A percentile compares a stretch with the other conserved stretches of the same genome.
These are phyloP conservation scores for Pascua guehoae DNA, from an alignment of 1,284 basidiomycete species.

Conservation along the genomic window DNA sequence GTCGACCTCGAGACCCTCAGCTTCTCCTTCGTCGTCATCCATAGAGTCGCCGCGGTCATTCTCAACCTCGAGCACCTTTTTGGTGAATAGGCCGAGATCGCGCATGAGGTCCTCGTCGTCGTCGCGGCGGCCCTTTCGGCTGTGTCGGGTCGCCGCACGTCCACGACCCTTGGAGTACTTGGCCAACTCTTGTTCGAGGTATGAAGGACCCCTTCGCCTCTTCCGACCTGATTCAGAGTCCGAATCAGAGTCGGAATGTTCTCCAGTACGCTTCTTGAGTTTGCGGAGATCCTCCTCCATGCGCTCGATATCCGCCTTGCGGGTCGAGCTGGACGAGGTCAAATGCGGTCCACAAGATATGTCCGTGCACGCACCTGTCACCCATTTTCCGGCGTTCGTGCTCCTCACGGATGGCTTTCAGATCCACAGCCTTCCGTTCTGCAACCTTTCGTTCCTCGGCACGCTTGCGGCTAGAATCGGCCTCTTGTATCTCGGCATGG, in stretches of 20 bases:
- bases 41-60: conserved; percentile 12
- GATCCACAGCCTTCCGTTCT: conserved; percentile 52
- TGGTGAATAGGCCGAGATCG: conserved; percentile 67
- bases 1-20: conserved; percentile 65
- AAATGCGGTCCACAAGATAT: not conserved
- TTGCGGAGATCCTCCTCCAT: conserved; percentile 84
- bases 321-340: conserved; percentile 55
- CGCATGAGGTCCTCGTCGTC: conserved; percentile 70
- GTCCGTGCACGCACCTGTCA: conserved; percentile 53
- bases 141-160: conserved; percentile 50
- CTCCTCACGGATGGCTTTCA: conserved; percentile 67
- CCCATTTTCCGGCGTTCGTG: conserved; percentile 65
- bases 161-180: conserved; percentile 69
- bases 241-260: conserved; percentile 42
- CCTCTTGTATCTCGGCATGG: conserved; percentile 8
- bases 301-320: conserved; percentile 73
- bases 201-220: conserved; percentile 58
- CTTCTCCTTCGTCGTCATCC: conserved; percentile 31
- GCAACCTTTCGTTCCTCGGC: not conserved
- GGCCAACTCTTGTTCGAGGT: conserved; percentile 71
- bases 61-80: conserved; percentile 55
- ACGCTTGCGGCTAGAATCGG: conserved; percentile 5
- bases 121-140: conserved; percentile 51
- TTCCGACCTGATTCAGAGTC: conserved; percentile 25
- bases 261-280: conserved; percentile 52